Conservation (phyloP, 1,139 yeast species). For the Wickerhamomyces sp. region DNA sequence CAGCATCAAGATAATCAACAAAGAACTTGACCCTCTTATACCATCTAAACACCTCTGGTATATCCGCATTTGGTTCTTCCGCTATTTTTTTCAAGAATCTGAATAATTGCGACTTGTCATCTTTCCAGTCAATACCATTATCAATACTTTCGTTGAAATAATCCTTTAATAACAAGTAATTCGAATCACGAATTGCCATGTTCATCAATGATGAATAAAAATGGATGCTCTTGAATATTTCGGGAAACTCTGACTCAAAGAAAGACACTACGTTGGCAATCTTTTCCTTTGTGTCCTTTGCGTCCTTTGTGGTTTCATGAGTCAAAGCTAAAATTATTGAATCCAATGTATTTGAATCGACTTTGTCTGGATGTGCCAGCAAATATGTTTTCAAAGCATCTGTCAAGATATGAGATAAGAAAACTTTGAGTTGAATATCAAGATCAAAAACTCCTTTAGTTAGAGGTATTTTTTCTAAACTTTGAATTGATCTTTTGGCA, state of each 20-base stretch:
- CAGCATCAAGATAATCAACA: conserved; percentile 34
- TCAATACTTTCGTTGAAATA: conserved; percentile 34
- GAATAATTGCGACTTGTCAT: conserved; percentile 23
- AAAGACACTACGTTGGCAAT: not conserved
- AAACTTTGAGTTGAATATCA: not conserved
- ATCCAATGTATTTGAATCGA: not conserved
- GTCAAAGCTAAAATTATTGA: not conserved
- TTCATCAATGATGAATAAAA: conserved; percentile 26
- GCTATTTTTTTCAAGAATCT: conserved; percentile 15
- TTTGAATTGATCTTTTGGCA: not conserved
- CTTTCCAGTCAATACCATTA: conserved; percentile 40
- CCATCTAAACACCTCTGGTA: conserved; percentile 27
- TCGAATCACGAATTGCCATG: conserved; percentile 20
- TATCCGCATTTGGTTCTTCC: conserved; percentile 24
- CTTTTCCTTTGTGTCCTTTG: not conserved
- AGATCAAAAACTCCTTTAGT: not conserved
- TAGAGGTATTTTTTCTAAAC: too few relatives aligned
- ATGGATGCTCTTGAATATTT: conserved; percentile 21
- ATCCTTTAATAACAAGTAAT: conserved; percentile 28
- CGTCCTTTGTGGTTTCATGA: not conserved
- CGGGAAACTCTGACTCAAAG: not conserved
- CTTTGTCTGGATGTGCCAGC: not conserved
- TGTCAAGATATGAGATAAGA: not conserved
- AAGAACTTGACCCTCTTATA: conserved; percentile 33
- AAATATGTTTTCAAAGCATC: not conserved